Base-by-base conservation (phyloP, 2,329 filamentous ascomycete species). In the Emmonsia crescens region DNA sequence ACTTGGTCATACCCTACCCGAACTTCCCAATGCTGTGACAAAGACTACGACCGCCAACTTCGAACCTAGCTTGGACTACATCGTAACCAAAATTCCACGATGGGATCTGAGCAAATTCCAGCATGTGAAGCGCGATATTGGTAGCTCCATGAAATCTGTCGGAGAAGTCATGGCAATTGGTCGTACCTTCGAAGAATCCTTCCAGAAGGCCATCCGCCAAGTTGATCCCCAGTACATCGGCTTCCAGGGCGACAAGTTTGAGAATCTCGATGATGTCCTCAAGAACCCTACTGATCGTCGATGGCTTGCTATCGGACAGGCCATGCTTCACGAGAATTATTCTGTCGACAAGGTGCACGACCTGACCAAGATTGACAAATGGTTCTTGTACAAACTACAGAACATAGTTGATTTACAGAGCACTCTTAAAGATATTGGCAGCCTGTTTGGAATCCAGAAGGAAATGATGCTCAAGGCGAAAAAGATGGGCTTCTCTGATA, bases 101-200 rank as follows among this genome's bases (percentile, higher is more conserved):
- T 99, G 94, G 94, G 94, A 99, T 82, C 78, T 99, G 73, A 86
- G 89, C 81, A 99, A 99, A 81, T 99, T 99, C 83, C 93, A 97
- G 79, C 93, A 97, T 71, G 94, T 99, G 66, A 95, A 96, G 82
- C 89, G 94, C 64, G 89, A 96, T 72, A 97, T 99, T 73, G 94
- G 94, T 68, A 96, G 90, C 73, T 89, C 93, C 64, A 99, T 99
- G 94, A 99, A 97, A 81, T 96, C 92, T 29, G 92, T 99, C 62
- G 94, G 94, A 74, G 94, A 99, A 78, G 94, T 99, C 64, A 99
- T 99, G 94, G 94, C 94, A 66, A 97, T 99, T 71, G 94, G 94
- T 68, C 87, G 94, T 76, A 97, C 94, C 36, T 99, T 97, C 70
- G 94, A 99, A 78, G 94, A 99, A 79, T 96, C 91, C 19, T 96